Evolutionary conservation across 495 filamentous ascomycete genomes (phyloP).

Genomic region (Friedmanniomyces simplex): DNA sequence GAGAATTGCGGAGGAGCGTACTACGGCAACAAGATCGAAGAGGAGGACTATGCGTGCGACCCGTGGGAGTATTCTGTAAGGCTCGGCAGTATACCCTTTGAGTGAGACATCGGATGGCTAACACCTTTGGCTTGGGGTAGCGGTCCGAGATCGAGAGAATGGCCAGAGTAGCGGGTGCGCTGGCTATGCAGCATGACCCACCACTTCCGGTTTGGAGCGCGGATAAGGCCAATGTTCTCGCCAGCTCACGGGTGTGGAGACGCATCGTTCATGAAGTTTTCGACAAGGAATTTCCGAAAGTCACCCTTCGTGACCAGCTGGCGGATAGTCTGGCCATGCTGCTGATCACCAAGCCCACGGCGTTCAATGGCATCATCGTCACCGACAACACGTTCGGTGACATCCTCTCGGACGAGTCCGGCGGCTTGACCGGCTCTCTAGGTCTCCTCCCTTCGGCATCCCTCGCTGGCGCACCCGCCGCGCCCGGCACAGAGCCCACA

Average conservation of each 20-base stretch:
- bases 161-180: constrained; percentile 38
- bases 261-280: constrained; percentile 39
- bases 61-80: constrained; percentile 34
- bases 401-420: constrained; percentile 43
- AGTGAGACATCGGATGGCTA: no score
- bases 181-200: constrained; percentile 38
- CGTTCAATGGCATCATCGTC: constrained; percentile 41
- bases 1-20: constrained; percentile 47
- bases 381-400: constrained; percentile 46
- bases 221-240: constrained; percentile 45
- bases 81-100: neutral
- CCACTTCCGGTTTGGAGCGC: constrained; percentile 34
- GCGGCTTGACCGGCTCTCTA: constrained; percentile 39
- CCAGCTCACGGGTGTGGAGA: constrained; percentile 41
- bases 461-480: constrained; percentile 37
- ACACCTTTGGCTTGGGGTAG: neutral
- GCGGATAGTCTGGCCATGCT: constrained; percentile 42
- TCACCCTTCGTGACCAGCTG: constrained; percentile 39
- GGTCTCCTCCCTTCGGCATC: constrained; percentile 43
- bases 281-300: constrained; percentile 38
- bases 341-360: constrained; percentile 39
- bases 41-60: constrained; percentile 34
- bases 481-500: neutral
- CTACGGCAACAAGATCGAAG: constrained; percentile 42
- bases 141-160: constrained; percentile 38